Base-by-base conservation (phyloP, 352 stramenopile genomes). In the Blastocystis sp. region DNA sequence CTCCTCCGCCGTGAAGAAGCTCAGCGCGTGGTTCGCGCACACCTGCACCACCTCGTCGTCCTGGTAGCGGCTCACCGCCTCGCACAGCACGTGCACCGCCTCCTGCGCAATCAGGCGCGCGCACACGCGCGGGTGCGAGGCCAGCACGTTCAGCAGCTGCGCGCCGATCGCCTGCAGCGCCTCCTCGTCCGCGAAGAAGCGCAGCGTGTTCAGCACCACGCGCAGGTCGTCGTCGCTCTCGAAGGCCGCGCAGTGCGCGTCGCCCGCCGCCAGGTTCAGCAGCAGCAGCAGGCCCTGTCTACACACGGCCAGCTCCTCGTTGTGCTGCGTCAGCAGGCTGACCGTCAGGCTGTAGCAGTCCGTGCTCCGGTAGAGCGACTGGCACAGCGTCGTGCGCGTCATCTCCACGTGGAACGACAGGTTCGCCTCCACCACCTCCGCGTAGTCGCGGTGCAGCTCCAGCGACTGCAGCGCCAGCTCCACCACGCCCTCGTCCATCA, bases 361-460 rank as follows among this genome's bases (percentile, higher is more conserved):
- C 52, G 74, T 70, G 21, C 52, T 48, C 21, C 69, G 9, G 61
- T 84, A 84, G 21, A 64, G 4, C 11, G 74, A 48, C n/a, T 45
- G 57, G 40, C 52, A 68, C 74, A 84, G 54, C 38, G n/a, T 3
- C 9, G 74, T 17, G 1, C 54, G 54, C 21, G 74, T 59, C 74
- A 84, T 84, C 74, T 70, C 52, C 74, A 84, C 74, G 61, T 84
- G 74, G 74, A 84, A 84, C 38, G 40, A 38, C 38, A 84, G 74
- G 52, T 84, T 84, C 48, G 74, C 11, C 24, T 54, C 57, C 38
- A 68, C 52, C 24, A 70, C 52, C 1, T 66, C 21, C 19, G 48
- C 21, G n/a, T 84, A 19, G 10, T 45, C 28, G 45, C 60, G 48
- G 48, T 84, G 40, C 52, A n/a, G 11, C 2, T 4, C 24, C 52